A percentile compares a stretch with the other conserved stretches of the same genome.
phyloP scores from a whole-genome alignment of 2,329 filamentous ascomycete species.

The Ophiostoma novo-ulmi region DNA sequence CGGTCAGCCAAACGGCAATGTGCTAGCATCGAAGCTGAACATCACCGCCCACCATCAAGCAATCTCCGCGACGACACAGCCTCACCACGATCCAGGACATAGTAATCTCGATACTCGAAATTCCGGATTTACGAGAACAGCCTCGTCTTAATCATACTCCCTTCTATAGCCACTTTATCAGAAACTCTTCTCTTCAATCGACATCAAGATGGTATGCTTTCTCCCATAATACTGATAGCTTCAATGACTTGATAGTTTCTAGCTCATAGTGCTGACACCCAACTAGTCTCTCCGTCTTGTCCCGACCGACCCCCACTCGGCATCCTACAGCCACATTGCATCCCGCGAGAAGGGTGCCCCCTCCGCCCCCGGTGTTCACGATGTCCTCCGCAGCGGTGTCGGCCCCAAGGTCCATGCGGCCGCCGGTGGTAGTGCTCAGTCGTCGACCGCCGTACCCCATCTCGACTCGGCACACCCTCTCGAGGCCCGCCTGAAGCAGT shows the following conservation, averaged over 20 bases:
- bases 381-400: slow-evolving; percentile 82
- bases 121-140: not conserved
- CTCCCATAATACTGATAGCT: not conserved
- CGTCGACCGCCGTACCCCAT: slow-evolving; percentile 39
- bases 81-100: not conserved
- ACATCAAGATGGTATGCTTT: slow-evolving; percentile 3
- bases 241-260: not conserved
- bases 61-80: not conserved
- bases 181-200: not conserved
- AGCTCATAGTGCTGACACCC: not conserved
- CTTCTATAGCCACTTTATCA: not conserved
- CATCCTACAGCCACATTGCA: slow-evolving; percentile 57
- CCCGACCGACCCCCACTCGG: slow-evolving; percentile 62
- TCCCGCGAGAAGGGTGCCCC: slow-evolving; percentile 65
- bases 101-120: not conserved
- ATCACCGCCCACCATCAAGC: not conserved
- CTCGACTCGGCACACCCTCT: slow-evolving; percentile 78
- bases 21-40: slow-evolving; percentile 10
- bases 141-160: not conserved
- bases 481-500: slow-evolving; percentile 80
- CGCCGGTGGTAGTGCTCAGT: slow-evolving; percentile 40
- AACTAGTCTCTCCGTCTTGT: slow-evolving; percentile 81
- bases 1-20: slow-evolving; percentile 5
- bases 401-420: slow-evolving; percentile 53
- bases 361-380: slow-evolving; percentile 87